Conservation (phyloP, 2,329 filamentous ascomycete species). For the Ophiosphaerella narmari region DNA sequence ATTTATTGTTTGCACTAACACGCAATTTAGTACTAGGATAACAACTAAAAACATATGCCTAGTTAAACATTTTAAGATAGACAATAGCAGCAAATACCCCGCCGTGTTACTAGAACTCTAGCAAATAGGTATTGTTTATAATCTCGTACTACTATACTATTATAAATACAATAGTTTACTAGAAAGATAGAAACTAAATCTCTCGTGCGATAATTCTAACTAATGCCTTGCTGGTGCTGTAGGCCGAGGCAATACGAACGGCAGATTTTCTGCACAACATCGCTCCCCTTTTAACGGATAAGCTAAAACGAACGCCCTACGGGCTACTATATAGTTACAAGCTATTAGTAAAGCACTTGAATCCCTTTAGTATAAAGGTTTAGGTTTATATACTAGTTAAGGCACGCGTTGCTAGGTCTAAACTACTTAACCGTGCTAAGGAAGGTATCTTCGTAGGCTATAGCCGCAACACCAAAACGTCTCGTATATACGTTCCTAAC, state of each 20-base stretch:
- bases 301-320: constrained; percentile 9
- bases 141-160: constrained; percentile 4
- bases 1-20: constrained; percentile 5
- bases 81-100: constrained; percentile 8
- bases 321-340: constrained; percentile 4
- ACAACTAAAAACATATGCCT: too few species aligned
- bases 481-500: constrained; percentile 1
- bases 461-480: constrained; percentile 1
- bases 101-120: not conserved
- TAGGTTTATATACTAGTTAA: constrained; percentile 2
- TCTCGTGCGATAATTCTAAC: too few species aligned
- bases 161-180: constrained; percentile 7
- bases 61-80: constrained; percentile 1
- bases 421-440: constrained; percentile 3
- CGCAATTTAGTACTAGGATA: constrained; percentile 2
- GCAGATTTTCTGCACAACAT: constrained; percentile 10
- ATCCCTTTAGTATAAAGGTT: constrained; percentile 2
- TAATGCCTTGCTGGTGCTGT: constrained; percentile 1
- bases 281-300: constrained; percentile 1
- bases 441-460: constrained; percentile 7
- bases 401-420: not conserved
- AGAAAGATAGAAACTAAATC: constrained; percentile 3
- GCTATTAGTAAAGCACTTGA: constrained; percentile 1
- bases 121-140: constrained; percentile 1
- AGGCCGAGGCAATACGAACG: constrained; percentile 6